Percentiles rank a stretch among this genome's conserved stretches.
phyloP scores from a whole-genome alignment of 306 rosid species.

The Vachellia pachyceras region DNA sequence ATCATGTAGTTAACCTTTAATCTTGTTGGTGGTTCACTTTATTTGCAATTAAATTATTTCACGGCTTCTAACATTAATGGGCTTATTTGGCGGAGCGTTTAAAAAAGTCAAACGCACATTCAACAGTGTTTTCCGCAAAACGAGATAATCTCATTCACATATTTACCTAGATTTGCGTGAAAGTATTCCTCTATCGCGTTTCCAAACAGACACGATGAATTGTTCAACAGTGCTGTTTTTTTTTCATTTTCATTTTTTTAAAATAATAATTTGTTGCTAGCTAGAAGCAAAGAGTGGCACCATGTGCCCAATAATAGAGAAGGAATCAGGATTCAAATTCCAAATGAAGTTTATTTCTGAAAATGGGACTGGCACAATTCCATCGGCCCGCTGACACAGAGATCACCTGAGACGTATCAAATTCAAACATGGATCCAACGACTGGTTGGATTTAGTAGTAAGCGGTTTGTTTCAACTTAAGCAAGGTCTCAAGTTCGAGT shows the following conservation, averaged over 20 bases:
- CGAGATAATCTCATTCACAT: no score
- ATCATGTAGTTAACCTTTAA: neutral
- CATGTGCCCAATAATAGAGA: neutral
- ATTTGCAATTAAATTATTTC: neutral
- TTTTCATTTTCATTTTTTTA: no score
- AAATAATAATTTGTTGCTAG: neutral
- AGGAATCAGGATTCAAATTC: neutral
- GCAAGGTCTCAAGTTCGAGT: no score
- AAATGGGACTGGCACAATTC: slow-evolving; percentile 19
- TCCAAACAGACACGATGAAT: no score
- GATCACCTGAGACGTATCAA: neutral
- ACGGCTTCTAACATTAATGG: neutral
- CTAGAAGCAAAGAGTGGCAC: neutral
- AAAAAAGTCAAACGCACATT: no score
- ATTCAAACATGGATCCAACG: slow-evolving; percentile 11
- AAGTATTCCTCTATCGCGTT: no score
- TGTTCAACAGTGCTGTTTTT: neutral
- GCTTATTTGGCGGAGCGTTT: no score
- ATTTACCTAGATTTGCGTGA: no score
- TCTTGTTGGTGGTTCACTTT: neutral
- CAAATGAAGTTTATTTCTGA: neutral
- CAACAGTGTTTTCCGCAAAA: no score
- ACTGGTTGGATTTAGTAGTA: no score
- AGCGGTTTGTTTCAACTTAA: no score
- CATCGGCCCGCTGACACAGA: neutral